Conservation (phyloP, 805 yeast species). For the Candida jianshihensis region DNA sequence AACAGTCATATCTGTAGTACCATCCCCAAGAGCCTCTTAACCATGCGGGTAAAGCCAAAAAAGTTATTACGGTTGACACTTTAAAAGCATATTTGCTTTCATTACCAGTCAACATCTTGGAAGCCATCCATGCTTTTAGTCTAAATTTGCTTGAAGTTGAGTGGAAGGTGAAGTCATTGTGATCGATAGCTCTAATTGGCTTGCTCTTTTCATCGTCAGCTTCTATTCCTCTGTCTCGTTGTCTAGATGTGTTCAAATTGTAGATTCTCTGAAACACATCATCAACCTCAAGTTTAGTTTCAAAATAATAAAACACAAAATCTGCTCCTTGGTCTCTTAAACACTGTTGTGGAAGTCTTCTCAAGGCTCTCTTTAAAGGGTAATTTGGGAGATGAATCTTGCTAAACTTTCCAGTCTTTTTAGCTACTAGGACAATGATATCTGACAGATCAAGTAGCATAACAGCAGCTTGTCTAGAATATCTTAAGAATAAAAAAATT, state of each 20-base stretch:
- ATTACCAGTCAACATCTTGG: slow-evolving; percentile 26
- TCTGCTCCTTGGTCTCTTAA: slow-evolving; percentile 41
- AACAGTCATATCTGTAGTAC: slow-evolving; percentile 36
- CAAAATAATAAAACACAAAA: slow-evolving; percentile 34
- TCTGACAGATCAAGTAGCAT: slow-evolving; percentile 23
- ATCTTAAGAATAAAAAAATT: slow-evolving; percentile 33
- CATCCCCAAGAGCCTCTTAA: slow-evolving; percentile 30
- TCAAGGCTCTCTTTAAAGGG: slow-evolving; percentile 33
- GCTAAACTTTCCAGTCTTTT: slow-evolving; percentile 23
- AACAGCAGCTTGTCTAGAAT: slow-evolving; percentile 34
- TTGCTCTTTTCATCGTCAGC: slow-evolving; percentile 1
- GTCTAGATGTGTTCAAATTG: slow-evolving; percentile 37
- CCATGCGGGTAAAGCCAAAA: slow-evolving; percentile 40
- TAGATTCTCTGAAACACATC: slow-evolving; percentile 38
- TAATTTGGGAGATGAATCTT: slow-evolving; percentile 30
- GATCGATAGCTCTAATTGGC: slow-evolving; percentile 32
- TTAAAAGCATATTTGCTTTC: slow-evolving; percentile 40
- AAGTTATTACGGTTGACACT: slow-evolving; percentile 27
- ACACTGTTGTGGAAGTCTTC: slow-evolving; percentile 35
- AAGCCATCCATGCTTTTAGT: slow-evolving; percentile 32
- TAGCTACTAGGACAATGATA: slow-evolving; percentile 19
- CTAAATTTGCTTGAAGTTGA: slow-evolving; percentile 29
- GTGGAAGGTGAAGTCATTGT: slow-evolving; percentile 34
- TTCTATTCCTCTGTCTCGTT: slow-evolving; percentile 9
- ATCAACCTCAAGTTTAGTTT: slow-evolving; percentile 37